Evolutionary conservation across 768 basidiomycete genomes (phyloP).

Genomic region (Holtermanniella nyarrowii): DNA sequence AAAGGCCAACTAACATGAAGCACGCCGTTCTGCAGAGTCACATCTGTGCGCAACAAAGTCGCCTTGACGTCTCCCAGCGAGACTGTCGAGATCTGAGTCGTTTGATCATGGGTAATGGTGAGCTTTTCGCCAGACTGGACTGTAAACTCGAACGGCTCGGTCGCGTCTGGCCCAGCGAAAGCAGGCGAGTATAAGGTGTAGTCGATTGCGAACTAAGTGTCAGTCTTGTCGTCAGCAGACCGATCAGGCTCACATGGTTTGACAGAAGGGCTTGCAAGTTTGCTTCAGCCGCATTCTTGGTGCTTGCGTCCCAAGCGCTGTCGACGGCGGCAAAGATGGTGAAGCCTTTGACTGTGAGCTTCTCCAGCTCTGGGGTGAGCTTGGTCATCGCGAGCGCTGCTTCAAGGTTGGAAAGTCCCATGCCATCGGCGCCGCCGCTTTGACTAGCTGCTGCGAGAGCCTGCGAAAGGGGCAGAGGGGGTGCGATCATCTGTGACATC

Average conservation of each 20-base stretch:
- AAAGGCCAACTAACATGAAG: slow-evolving; percentile 24
- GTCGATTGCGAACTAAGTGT: slow-evolving; percentile 20
- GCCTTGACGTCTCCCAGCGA: slow-evolving; percentile 5
- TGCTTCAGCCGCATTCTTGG: slow-evolving; percentile 3
- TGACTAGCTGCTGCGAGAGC: slow-evolving; percentile 11
- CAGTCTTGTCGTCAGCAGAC: too few species aligned
- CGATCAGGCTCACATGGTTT: slow-evolving; percentile 32
- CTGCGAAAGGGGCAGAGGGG: slow-evolving; percentile 15
- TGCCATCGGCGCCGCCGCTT: slow-evolving; percentile 5
- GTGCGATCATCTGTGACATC: slow-evolving; percentile 13
- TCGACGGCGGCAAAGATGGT: slow-evolving; percentile 34
- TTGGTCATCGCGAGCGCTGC: slow-evolving; percentile 8
- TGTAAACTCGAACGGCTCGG: slow-evolving; percentile 3
- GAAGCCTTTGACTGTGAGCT: slow-evolving; percentile 17
- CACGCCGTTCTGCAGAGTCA: slow-evolving; percentile 28
- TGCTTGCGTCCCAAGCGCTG: slow-evolving; percentile 14
- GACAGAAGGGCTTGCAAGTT: slow-evolving; percentile 5
- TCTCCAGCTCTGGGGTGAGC: slow-evolving; percentile 9
- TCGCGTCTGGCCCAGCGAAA: slow-evolving; percentile 5
- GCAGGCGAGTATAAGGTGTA: slow-evolving; percentile 20
- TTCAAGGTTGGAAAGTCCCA: slow-evolving; percentile 8
- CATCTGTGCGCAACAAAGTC: slow-evolving; percentile 22
- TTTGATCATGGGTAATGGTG: slow-evolving; percentile 4
- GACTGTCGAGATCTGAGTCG: slow-evolving; percentile 7
- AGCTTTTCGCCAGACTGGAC: slow-evolving; percentile 15